Base-by-base conservation (phyloP, 75 land plant genomes). In the Sequoia sempervirens region DNA sequence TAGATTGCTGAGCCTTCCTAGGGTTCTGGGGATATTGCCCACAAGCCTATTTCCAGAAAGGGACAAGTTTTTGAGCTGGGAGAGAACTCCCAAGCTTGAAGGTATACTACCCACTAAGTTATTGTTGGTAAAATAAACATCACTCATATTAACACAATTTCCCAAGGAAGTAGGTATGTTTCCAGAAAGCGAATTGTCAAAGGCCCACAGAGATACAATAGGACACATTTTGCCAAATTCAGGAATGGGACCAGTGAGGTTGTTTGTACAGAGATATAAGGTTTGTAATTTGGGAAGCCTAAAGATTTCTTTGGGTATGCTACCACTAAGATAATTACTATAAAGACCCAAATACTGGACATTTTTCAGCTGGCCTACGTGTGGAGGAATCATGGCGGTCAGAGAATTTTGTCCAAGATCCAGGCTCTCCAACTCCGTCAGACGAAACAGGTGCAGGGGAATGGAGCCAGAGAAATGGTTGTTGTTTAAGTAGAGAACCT, bases 211-310 rank as follows among this genome's bases (percentile, higher is more conserved):
- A 40, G n/a, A 30, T 1, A 50, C 28, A 36, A 84, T 50, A 17
- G 79, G 43, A 81, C 88, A 87, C 3, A 34, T 43, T 37, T 75
- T 26, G 30, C 66, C 68, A 69, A 87, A 84, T 37, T 72, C 75
- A 8, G 90, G 90, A 36, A 91, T 79, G 8, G 37, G 12, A 8
- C 89, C 89, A 11, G 89, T 79, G 37, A 91, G 83, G 17, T 84
- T 87, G 75, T 91, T 91, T 20, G 81, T 84, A 41, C 84, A 70
- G 64, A 91, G 32, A 2, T 74, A 45, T 17, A 91, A 79, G 66
- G 14, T 53, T 37, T 84, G 73, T 54, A 91, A 80, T 32, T 45
- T 85, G 43, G 85, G 80, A 18, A 87, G 84, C 78, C 15, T 52
- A 81, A 85, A 83, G 15, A 88, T 34, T 46, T 84, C 40, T 46